Evolutionary conservation across 345 rosid genomes (phyloP).

Genomic region (Sisymbrium altissimum): DNA sequence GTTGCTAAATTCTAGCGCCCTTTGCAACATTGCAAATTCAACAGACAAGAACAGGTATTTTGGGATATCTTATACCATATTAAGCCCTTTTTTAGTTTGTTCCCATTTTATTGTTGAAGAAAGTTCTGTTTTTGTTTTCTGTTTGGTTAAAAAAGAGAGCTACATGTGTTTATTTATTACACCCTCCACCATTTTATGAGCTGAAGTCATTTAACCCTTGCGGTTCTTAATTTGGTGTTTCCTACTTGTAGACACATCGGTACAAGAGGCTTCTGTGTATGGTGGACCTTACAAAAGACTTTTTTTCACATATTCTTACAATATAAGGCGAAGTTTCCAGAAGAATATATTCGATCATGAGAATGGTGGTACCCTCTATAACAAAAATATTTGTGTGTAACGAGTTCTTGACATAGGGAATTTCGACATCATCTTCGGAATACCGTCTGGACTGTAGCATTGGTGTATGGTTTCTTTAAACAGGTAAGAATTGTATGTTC

Average conservation of each 20-base stretch:
- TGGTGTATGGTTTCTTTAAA: slow-evolving; percentile 94
- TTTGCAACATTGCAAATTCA: slow-evolving; percentile 42
- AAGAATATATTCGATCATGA: slow-evolving; percentile 64
- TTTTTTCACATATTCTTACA: slow-evolving; percentile 93
- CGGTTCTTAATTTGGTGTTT: background rate
- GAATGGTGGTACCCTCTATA: slow-evolving; percentile 67
- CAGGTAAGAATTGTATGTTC: slow-evolving; percentile 58
- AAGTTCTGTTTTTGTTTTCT: background rate
- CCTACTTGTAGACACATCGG: slow-evolving; percentile 35
- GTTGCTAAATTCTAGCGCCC: slow-evolving; percentile 58
- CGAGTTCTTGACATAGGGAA: slow-evolving; percentile 87
- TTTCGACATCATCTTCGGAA: slow-evolving; percentile 84
- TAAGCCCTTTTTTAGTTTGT: background rate
- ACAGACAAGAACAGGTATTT: slow-evolving; percentile 76
- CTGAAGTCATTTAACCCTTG: slow-evolving; percentile 3
- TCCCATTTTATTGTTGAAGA: background rate
- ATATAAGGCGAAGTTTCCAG: slow-evolving; percentile 90
- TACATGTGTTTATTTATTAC: background rate
- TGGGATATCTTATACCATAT: slow-evolving; percentile 5
- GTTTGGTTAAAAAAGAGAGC: background rate
- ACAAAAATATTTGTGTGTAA: slow-evolving; percentile 99
- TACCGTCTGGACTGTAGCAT: slow-evolving; percentile 92
- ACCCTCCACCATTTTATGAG: background rate
- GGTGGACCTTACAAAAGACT: slow-evolving; percentile 92
- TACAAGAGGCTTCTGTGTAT: slow-evolving; percentile 92